These are phyloP conservation scores for Leptodontidium sp. DNA, from an alignment of 2,329 filamentous ascomycete species.

Conservation along the genomic window DNA sequence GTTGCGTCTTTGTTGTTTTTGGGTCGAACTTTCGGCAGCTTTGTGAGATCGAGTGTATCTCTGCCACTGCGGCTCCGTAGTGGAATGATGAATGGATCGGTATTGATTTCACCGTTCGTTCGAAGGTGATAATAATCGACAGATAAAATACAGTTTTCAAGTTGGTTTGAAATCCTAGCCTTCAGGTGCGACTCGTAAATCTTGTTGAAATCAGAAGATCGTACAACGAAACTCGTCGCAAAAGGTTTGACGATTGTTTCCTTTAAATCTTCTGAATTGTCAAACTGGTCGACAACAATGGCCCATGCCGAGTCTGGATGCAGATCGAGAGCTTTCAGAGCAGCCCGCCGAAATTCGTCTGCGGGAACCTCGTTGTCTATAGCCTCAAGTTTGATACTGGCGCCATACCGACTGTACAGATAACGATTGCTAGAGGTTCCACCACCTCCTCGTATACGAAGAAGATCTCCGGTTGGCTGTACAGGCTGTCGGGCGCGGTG, in stretches of 20 bases:
- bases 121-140: constrained; percentile 18
- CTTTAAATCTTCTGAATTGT: constrained; percentile 20
- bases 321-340: constrained; percentile 16
- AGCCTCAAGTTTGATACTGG: background rate
- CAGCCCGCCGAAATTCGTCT: constrained; percentile 15
- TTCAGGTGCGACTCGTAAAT: constrained; percentile 13
- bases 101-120: background rate
- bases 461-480: background rate
- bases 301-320: constrained; percentile 16
- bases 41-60: background rate
- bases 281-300: constrained; percentile 31
- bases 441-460: constrained; percentile 34
- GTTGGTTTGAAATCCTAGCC: constrained; percentile 15
- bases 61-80: background rate
- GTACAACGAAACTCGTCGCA: constrained; percentile 4
- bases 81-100: background rate
- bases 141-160: constrained; percentile 18
- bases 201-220: background rate
- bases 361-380: background rate
- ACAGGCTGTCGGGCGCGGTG: background rate
- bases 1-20: background rate
- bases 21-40: background rate
- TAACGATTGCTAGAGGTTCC: constrained; percentile 21
- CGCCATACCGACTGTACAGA: constrained; percentile 23
- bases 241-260: background rate